Evolutionary conservation across 345 rosid genomes (phyloP).

Genomic region (Populus ilicifolia): DNA sequence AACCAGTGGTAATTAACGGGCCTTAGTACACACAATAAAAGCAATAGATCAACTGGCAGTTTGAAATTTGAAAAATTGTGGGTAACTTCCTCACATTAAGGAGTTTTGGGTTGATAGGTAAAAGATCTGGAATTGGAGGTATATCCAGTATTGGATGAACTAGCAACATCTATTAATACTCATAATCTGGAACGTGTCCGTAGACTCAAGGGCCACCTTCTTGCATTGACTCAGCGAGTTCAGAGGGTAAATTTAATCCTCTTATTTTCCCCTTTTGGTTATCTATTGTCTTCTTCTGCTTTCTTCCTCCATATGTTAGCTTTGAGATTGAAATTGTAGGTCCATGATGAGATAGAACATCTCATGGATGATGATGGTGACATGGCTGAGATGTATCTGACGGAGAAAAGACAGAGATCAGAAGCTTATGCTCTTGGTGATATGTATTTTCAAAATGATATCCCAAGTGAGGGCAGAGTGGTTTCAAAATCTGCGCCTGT

Average conservation of each 20-base stretch:
- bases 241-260: constrained; percentile 59
- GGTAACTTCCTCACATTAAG: neutral
- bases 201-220: constrained; percentile 84
- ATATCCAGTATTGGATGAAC: constrained; percentile 84
- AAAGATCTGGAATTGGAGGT: constrained; percentile 85
- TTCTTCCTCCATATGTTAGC: constrained; percentile 17
- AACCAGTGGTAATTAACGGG: neutral
- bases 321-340: constrained; percentile 46
- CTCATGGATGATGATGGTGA: constrained; percentile 98
- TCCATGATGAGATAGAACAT: constrained; percentile 89
- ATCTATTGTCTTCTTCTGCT: neutral
- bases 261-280: neutral
- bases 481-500: constrained; percentile 80
- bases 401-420: constrained; percentile 73
- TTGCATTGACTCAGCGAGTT: constrained; percentile 84
- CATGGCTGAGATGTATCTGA: constrained; percentile 98
- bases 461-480: constrained; percentile 25
- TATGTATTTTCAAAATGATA: constrained; percentile 33
- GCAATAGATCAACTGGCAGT: neutral
- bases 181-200: constrained; percentile 86
- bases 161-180: constrained; percentile 76
- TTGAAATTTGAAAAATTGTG: neutral
- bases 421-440: constrained; percentile 60
- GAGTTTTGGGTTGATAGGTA: constrained; percentile 44
- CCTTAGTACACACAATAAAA: neutral